Conservation (phyloP, 345 rosid genomes). For the Gossypium stocksii region DNA sequence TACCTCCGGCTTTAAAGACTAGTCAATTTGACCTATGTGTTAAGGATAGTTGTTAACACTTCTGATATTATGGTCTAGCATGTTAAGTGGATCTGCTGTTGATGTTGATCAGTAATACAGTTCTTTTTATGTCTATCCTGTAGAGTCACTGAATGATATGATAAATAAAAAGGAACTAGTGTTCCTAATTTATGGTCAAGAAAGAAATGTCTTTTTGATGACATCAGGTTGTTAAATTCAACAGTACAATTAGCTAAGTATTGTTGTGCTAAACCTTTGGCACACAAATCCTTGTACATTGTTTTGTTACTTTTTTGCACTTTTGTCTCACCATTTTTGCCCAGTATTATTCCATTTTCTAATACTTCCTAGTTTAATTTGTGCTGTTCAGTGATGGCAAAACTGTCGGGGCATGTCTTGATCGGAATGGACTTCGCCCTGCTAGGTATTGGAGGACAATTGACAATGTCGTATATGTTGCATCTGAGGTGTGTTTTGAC, state of each 20-base stretch:
- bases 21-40: background rate
- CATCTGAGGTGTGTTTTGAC: constrained; percentile 76
- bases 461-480: constrained; percentile 94
- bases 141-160: background rate
- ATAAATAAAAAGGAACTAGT: background rate
- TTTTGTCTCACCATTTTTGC: constrained; percentile 13
- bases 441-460: constrained; percentile 95
- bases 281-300: background rate
- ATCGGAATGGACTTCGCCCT: constrained; percentile 98
- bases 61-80: background rate
- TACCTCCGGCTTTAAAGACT: background rate
- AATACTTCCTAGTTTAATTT: constrained; percentile 35
- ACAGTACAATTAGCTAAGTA: background rate
- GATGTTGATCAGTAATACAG: background rate
- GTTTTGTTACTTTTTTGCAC: constrained; percentile 1
- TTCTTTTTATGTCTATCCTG: background rate
- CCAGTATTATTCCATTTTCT: constrained; percentile 27
- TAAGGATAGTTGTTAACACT: background rate
- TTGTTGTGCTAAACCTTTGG: background rate
- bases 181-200: background rate
- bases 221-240: background rate
- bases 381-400: constrained; percentile 85
- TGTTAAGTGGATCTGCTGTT: background rate
- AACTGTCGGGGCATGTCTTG: constrained; percentile 98
- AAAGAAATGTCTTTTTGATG: background rate